phyloP scores from a whole-genome alignment of 2,329 filamentous ascomycete genomes.

The Blastomyces parvus region DNA sequence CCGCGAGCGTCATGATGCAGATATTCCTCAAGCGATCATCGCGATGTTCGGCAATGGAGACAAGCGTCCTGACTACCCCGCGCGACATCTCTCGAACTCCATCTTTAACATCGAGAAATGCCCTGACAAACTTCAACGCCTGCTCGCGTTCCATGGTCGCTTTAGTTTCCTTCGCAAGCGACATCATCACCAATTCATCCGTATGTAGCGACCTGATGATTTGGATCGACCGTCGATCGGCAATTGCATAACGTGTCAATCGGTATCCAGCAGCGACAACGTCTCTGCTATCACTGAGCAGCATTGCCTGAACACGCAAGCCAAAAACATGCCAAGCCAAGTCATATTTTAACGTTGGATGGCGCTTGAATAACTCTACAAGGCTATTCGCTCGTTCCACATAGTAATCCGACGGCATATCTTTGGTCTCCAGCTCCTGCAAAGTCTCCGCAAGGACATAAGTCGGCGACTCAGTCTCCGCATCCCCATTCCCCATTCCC shows the following conservation, averaged over 20 bases:
- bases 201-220: slow-evolving; percentile 83
- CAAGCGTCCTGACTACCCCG: slow-evolving; percentile 77
- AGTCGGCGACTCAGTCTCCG: slow-evolving; percentile 73
- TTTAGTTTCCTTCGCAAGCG: slow-evolving; percentile 89
- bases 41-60: slow-evolving; percentile 76
- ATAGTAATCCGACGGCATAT: slow-evolving; percentile 88
- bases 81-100: slow-evolving; percentile 80
- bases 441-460: slow-evolving; percentile 83
- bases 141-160: slow-evolving; percentile 96
- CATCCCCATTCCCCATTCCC: slow-evolving; percentile 49
- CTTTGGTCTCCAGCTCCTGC: slow-evolving; percentile 77
- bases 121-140: slow-evolving; percentile 88
- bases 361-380: slow-evolving; percentile 90
- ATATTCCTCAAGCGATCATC: slow-evolving; percentile 83
- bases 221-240: slow-evolving; percentile 77
- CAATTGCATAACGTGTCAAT: slow-evolving; percentile 88
- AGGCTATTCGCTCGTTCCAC: slow-evolving; percentile 84
- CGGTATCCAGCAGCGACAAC: slow-evolving; percentile 91
- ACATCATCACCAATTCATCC: slow-evolving; percentile 84
- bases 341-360: slow-evolving; percentile 92
- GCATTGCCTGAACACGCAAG: slow-evolving; percentile 85
- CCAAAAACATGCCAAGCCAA: slow-evolving; percentile 94
- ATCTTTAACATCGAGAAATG: slow-evolving; percentile 91
- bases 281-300: slow-evolving; percentile 89
- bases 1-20: slow-evolving; percentile 83